Evolutionary conservation across 768 basidiomycete species (phyloP).

Genomic region (Lactarius pseudohatsudake): DNA sequence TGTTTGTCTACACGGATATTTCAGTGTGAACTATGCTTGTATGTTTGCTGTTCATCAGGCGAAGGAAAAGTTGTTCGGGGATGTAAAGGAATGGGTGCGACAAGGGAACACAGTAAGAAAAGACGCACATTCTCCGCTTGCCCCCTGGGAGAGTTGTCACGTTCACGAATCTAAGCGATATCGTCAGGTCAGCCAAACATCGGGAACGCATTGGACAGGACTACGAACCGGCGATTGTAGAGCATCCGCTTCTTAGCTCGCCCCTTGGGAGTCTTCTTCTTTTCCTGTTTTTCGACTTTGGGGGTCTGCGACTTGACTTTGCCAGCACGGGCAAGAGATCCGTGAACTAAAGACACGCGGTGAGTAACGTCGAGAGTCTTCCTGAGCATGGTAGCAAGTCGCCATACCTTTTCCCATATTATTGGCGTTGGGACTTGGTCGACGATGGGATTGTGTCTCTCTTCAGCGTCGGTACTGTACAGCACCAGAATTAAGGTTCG

Average conservation of each 20-base stretch:
- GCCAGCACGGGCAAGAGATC: conserved; percentile 98
- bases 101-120: conserved; percentile 24
- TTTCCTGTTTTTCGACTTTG: conserved; percentile 98
- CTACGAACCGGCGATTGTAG: conserved; percentile 86
- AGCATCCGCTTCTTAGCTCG: conserved; percentile 96
- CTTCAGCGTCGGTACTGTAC: conserved; percentile 17
- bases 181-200: background rate
- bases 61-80: conserved; percentile 21
- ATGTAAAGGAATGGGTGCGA: conserved; percentile 20
- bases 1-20: conserved; percentile 77
- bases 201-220: conserved; percentile 9
- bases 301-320: conserved; percentile 99
- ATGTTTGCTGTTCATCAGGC: conserved; percentile 58
- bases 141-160: conserved; percentile 88
- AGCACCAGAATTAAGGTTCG: conserved; percentile 17
- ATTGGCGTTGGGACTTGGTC: conserved; percentile 27
- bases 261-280: conserved; percentile 97
- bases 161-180: conserved; percentile 74
- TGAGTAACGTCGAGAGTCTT: background rate
- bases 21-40: conserved; percentile 98
- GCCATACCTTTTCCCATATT: conserved; percentile 33
- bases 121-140: conserved; percentile 93
- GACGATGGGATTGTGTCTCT: conserved; percentile 2
- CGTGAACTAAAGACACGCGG: conserved; percentile 67
- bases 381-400: background rate